Evolutionary conservation across 257 asterid genomes (phyloP), one percentile per base, ranked within the genome.

Genomic region (Lycium ferocissimum): DNA sequence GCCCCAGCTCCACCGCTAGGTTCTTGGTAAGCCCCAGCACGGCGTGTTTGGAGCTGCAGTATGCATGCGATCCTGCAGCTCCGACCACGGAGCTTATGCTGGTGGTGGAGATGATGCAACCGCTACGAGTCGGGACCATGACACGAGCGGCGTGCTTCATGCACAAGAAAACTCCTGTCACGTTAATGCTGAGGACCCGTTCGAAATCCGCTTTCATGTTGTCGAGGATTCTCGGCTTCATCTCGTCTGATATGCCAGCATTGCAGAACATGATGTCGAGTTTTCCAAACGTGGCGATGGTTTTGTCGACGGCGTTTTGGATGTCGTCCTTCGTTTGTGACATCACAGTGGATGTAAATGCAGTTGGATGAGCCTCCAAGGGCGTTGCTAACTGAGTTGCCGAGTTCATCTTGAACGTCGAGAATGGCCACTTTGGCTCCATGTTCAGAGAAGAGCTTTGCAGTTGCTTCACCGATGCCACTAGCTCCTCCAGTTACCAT

Each of bases 361-460:
- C 89, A 80, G 47, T 89, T 86, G 6, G 90, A 79, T 58, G 84
- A 63, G 15, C 91, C 93, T 6, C 63, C 65, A 8, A 92, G 72
- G 14, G 87, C 8, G 0, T 86, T 20, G 3, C 78, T 75, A 3
- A 92, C 85, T 0, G 89, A 83, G 18, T 83, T 92, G 17, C 91
- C 94, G 3, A 88, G 45, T 14, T 83, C 90, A 22, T 92, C 94
- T 85, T 89, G 91, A 53, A 93, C 59, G 33, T 93, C 97, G 0
- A 91, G 93, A 4, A 93, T 83, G 54, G 49, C 91, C 2, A 93
- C 94, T 75, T 92, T 91, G 53, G 95, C 97, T 2, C 97, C 97
- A 9, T 91, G 94, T 26, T 85, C 61, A 56, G 84, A 49, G 84
- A 93, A 93, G 62, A 89, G 89, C 49, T 84, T 89, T 1, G 91